phyloP scores from a whole-genome alignment of 345 rosid species.

The Noccaea bulbosa region DNA sequence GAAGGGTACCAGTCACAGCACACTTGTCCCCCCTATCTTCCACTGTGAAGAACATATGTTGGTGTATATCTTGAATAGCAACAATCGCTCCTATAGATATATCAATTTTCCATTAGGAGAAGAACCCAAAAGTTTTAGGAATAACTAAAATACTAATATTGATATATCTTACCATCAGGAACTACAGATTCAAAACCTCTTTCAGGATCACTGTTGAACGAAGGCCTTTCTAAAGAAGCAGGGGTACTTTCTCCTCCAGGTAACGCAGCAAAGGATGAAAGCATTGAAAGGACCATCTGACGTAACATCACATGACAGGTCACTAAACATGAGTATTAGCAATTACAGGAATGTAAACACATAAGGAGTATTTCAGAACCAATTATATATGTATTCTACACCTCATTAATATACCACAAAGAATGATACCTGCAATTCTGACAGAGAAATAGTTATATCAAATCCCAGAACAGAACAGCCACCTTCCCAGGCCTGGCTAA shows the following conservation, averaged over 20 bases:
- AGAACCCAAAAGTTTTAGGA: constrained; percentile 33
- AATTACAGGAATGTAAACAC: constrained; percentile 30
- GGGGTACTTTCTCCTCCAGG: constrained; percentile 46
- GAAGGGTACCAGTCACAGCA: constrained; percentile 65
- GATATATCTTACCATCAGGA: constrained; percentile 68
- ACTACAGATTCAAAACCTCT: constrained; percentile 56
- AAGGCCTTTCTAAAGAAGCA: constrained; percentile 46
- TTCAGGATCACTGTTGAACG: constrained; percentile 47
- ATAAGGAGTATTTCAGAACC: not conserved
- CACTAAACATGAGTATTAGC: constrained; percentile 35
- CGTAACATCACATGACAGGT: constrained; percentile 34
- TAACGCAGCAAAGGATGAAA: constrained; percentile 59
- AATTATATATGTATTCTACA: constrained; percentile 12
- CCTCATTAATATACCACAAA: constrained; percentile 22
- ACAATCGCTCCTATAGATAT: constrained; percentile 76
- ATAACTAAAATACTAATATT: constrained; percentile 25
- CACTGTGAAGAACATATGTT: constrained; percentile 79
- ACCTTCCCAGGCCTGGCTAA: constrained; percentile 67
- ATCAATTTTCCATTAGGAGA: constrained; percentile 26
- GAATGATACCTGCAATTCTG: constrained; percentile 68
- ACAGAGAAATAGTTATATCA: constrained; percentile 65
- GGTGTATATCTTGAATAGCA: constrained; percentile 83
- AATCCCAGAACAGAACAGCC: constrained; percentile 70
- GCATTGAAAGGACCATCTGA: constrained; percentile 73
- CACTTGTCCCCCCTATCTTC: constrained; percentile 64